Evolutionary conservation across 768 basidiomycete genomes (phyloP), one percentile per base, ranked within the genome.

Genomic region (Lentinula detonsa): DNA sequence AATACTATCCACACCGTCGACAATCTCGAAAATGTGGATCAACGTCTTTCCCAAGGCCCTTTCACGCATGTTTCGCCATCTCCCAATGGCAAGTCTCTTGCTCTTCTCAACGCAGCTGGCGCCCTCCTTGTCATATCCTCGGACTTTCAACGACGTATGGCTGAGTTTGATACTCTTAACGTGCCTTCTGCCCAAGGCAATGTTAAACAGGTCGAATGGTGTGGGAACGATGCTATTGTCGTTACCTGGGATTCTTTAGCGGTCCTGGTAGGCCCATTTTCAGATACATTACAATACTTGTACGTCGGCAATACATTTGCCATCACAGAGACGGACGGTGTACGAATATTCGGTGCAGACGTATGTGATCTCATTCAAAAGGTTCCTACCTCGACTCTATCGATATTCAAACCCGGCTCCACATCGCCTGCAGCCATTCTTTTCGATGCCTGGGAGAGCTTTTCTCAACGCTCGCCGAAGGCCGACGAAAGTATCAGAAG

Each of bases 91-190:
- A 94, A 95, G 67, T 88, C 93, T 50, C 79, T 98, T 15, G 94
- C 94, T 0, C 76, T 98, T 2, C 75, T 96, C 40, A 93, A 90
- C 1, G 84, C 79, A 59, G 76, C 79, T 10, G 87, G 87, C 5
- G 75, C 83, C 4, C 82, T 98, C 33, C 93, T 91, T 90, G 95
- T 98, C 39, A 92, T 98, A n/a, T 96, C 95, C 11, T 83, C 87
- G 11, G 93, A 98, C 72, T 98, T 98, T 69, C 88, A 91, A 64
- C 83, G 92, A 45, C 91, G 82, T 67, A 81, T 96, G 65, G 91
- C 93, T 3, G 95, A 97, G 69, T 94, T 92, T 65, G 85, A 94
- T 60, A 90, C 90, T 2, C 78, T 71, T 7, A 77, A 75, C 31
- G 80, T 83, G 34, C 68, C 75, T 62, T 83, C 78, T 5, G 83